Conservation (phyloP, 805 yeast species). For the Hanseniaspora meyeri region DNA sequence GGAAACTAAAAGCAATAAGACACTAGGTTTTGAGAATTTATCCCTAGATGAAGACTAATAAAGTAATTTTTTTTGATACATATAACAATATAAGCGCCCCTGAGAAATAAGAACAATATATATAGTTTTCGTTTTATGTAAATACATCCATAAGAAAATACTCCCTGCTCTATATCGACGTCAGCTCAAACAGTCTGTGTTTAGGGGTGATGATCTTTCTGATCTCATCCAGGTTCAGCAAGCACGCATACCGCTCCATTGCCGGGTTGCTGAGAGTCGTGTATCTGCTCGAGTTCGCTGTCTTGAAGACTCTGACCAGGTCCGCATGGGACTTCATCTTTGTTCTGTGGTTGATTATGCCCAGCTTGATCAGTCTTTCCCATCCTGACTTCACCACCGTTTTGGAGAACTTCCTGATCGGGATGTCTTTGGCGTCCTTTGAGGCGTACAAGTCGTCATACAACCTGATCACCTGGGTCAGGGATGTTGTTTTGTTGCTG, state of each 20-base stretch:
- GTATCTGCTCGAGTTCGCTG: slow-evolving; percentile 31
- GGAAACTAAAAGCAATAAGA: not conserved
- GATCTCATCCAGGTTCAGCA: slow-evolving; percentile 41
- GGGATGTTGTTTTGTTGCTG: not conserved
- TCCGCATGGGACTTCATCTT: slow-evolving; percentile 34
- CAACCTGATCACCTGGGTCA: not conserved
- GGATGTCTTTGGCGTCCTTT: not conserved
- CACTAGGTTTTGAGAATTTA: slow-evolving; percentile 5
- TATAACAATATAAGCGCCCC: too few relatives aligned
- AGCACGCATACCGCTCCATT: slow-evolving; percentile 39
- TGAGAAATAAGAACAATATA: too few relatives aligned
- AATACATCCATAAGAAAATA: too few relatives aligned
- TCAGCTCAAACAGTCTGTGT: slow-evolving; percentile 26
- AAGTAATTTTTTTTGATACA: not conserved
- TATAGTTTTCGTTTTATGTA: not conserved
- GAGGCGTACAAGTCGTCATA: not conserved
- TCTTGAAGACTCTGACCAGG: slow-evolving; percentile 29
- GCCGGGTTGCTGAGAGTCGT: slow-evolving; percentile 30
- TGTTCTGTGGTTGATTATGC: slow-evolving; percentile 39
- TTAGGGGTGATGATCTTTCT: slow-evolving; percentile 26
- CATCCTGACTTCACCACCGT: slow-evolving; percentile 54
- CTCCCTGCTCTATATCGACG: slow-evolving; percentile 20
- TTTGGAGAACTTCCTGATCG: not conserved
- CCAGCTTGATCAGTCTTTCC: slow-evolving; percentile 52
- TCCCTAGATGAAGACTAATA: slow-evolving; percentile 6